Conservation (phyloP, 495 filamentous ascomycete genomes). For the Bacidia rubella region DNA sequence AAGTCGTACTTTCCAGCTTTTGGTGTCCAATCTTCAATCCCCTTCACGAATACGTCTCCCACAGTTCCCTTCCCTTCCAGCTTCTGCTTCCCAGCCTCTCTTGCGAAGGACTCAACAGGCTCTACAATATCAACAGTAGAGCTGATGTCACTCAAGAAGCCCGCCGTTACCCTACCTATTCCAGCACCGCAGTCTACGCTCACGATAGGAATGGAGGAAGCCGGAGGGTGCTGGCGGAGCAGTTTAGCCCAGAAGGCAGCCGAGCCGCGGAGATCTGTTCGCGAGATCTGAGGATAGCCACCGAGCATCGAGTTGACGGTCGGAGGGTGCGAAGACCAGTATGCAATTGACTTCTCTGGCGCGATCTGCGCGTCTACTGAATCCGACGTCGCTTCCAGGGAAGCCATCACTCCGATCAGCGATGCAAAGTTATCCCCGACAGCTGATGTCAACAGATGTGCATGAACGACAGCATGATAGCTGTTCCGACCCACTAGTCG, state of each 20-base stretch:
- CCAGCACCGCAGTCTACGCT: slow-evolving; percentile 51
- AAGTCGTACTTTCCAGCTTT: slow-evolving; percentile 36
- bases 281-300: slow-evolving; percentile 58
- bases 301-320: slow-evolving; percentile 74
- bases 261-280: slow-evolving; percentile 65
- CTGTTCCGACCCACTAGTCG: no score
- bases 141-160: slow-evolving; percentile 39
- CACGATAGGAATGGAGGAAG: slow-evolving; percentile 16
- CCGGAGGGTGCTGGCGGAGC: slow-evolving; percentile 27
- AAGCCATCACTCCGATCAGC: no score
- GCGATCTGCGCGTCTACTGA: slow-evolving; percentile 3
- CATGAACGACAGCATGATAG: no score
- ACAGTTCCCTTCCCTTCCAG: slow-evolving; percentile 31
- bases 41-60: slow-evolving; percentile 54
- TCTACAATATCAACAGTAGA: slow-evolving; percentile 46
- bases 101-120: slow-evolving; percentile 40
- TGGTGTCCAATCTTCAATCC: slow-evolving; percentile 64
- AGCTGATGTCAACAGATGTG: no score
- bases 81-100: slow-evolving; percentile 21
- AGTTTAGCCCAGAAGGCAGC: slow-evolving; percentile 66
- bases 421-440: no score
- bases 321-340: slow-evolving; percentile 64
- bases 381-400: background rate
- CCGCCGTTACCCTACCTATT: slow-evolving; percentile 47
- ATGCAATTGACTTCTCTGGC: slow-evolving; percentile 30